Evolutionary conservation across 2,329 filamentous ascomycete genomes (phyloP), one percentile per base, ranked within the genome.

Genomic region (Elsinoe australis): DNA sequence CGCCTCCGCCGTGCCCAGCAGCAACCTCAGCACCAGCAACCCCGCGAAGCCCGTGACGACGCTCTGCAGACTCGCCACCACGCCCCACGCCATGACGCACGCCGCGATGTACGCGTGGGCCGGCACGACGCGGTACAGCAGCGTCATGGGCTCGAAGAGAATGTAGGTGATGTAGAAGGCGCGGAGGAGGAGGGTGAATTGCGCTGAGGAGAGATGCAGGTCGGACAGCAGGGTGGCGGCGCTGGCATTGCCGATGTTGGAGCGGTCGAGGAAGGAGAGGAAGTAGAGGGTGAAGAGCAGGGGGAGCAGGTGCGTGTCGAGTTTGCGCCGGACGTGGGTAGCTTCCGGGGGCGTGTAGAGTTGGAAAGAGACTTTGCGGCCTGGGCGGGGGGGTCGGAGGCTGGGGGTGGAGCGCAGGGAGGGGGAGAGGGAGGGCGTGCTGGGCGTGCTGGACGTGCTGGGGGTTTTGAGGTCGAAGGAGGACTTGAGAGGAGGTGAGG

Each of bases 211-310:
- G 10, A 82, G 65, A 2, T 66, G 57, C n/a, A 82, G 63, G 56
- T 80, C 77, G 1, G 70, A 62, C 28, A 66, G 64, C 5, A 82
- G 62, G 5, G 78, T 78, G 5, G 77, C 78, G 46, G 80, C 74
- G 50, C 72, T 73, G 14, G 78, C 78, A 62, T 82, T 81, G 39
- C 78, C 78, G 52, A 60, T 57, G 15, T 53, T 44, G 10, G 85
- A 89, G 55, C 88, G 76, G 64, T 95, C 88, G 55, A 95, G 67
- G 61, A 94, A 95, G 54, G 82, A 84, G 53, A 95, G 71, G 72
- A 94, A 76, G 62, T 92, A 95, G 9, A 95, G 72, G 51, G 90
- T 62, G 8, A 86, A 84, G 53, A 95, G 75, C 61, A 95, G 94
- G 1, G 85, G 63, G 5, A 94, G 86, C 47, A 95, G 73, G 54